Base-by-base conservation (phyloP, 2,329 filamentous ascomycete species). In the Alternaria sp. region DNA sequence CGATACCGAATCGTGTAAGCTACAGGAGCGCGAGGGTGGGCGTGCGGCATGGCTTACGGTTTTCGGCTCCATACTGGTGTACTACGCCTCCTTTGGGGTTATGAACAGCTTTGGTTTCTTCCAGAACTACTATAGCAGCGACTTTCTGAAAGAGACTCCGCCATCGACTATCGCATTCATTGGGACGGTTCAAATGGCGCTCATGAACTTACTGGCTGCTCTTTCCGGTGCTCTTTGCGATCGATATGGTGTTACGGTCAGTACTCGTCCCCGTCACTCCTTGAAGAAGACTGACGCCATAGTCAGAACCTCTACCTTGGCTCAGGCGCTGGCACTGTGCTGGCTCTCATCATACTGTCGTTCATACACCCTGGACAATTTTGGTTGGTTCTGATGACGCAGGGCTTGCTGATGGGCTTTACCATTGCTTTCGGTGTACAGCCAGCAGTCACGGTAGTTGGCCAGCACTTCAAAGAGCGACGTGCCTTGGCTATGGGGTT, bases 161-260 rank as follows among this genome's bases (percentile, higher is more conserved):
- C 61, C 77, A 0, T 76, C 76, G 5, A 79, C 72, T 0, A 80
- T 85, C 28, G 72, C 81, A 0, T 83, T 83, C 76, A 83, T 83
- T 40, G 79, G 80, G 0, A 81, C 82, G 0, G 61, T 83, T 6
- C 75, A 83, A 45, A 73, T 80, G 17, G 81, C 80, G 32, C 74
- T 83, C 54, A 81, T 88, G 79, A 85, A 85, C 70, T 78, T 72
- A n/a, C 70, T 85, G 63, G 87, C 88, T 0, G 85, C 88, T 0
- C 66, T 91, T 6, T 83, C 88, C n/a, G 90, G 90, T 1, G 85
- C 85, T 17, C 51, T 90, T 0, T 91, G 86, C 68, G 90, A 92
- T 70, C 83, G 78, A 32, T 87, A 87, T 59, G 89, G 90, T 0
- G 85, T 89, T 0, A 82, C 84, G 40, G 83, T 80, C 19, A 67